Base-by-base conservation (phyloP, 2,329 filamentous ascomycete species). In the Zasmidium citrigriseum region DNA sequence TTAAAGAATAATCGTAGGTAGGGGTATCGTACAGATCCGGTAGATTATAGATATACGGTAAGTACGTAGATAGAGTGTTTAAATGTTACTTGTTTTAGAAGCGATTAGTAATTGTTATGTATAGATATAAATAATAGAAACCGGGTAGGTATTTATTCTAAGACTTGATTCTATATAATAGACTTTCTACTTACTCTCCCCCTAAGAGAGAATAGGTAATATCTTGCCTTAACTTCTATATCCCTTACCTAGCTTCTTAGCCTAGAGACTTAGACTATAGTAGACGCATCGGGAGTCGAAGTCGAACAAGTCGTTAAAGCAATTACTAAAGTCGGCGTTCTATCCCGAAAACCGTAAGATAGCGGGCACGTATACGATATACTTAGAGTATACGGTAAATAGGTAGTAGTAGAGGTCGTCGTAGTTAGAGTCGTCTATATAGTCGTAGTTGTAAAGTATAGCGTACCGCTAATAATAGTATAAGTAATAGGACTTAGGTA, bases 1-100 rank as follows among this genome's bases (percentile, higher is more conserved):
- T 56, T 63, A 58, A 60, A 63, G 52, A 63, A 63, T 53, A 58
- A 58, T 56, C 47, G 60, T 3, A 54, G 55, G 0, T 14, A 50
- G 23, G 54, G 52, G 1, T 52, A 51, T 38, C 50, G 57, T 18
- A 51, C 44, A 1, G 60, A 58, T 48, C 23, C 48, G 9, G 58
- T 63, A 10, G 60, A 63, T 49, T 60, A 51, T 38, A 11, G 20
- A 24, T 55, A 60, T 53, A 60, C 55, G 14, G 47, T 58, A 12
- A 60, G 57, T 52, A 58, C 60, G 52, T 63, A 49, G 27, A 41
- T 46, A 52, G 41, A 34, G 18, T 60, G 60, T 54, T 46, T 63
- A 49, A 56, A 58, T 48, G 4, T 5, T 16, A 63, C 58, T 22
- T 59, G 59, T 46, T 58, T 46, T 20, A 52, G 52, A 10, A 46